Conservation (phyloP, 305 asterid species). For the Fraxinus paxiana region DNA sequence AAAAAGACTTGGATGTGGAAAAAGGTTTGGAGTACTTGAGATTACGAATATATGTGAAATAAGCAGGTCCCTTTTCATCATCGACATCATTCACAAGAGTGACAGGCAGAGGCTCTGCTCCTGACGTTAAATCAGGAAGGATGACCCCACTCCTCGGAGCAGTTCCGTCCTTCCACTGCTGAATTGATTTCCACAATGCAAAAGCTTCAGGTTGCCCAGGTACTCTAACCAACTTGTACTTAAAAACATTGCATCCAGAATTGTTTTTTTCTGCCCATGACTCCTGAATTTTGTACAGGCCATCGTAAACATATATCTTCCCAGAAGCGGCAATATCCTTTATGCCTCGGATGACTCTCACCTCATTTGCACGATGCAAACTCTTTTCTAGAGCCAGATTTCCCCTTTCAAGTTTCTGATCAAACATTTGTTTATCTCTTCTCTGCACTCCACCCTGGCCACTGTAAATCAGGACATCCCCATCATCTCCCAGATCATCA, state of each 20-base stretch:
- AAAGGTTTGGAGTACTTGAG: constrained; percentile 57
- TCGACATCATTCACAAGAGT: constrained; percentile 81
- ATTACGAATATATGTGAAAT: constrained; percentile 62
- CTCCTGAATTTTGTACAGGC: constrained; percentile 42
- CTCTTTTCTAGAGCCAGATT: constrained; percentile 58
- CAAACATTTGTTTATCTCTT: constrained; percentile 46
- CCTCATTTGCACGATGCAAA: constrained; percentile 49
- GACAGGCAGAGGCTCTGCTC: constrained; percentile 68
- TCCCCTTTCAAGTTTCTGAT: constrained; percentile 59
- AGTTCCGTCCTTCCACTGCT: constrained; percentile 75
- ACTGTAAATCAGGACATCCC: constrained; percentile 46
- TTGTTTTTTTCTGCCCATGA: constrained; percentile 51
- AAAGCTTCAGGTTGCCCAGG: constrained; percentile 80
- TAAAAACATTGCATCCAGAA: constrained; percentile 47
- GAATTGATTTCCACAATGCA: constrained; percentile 72
- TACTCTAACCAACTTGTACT: constrained; percentile 49
- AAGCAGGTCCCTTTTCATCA: constrained; percentile 74
- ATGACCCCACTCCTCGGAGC: constrained; percentile 52
- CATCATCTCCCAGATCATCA: constrained; percentile 69
- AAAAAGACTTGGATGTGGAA: constrained; percentile 33
- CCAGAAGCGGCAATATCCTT: constrained; percentile 44
- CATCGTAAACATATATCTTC: constrained; percentile 73
- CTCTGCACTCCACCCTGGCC: constrained; percentile 61
- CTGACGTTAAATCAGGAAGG: constrained; percentile 72
- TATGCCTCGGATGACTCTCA: constrained; percentile 63